phyloP scores from a whole-genome alignment of 495 filamentous ascomycete genomes.

The Aspergillus mulundensis region DNA sequence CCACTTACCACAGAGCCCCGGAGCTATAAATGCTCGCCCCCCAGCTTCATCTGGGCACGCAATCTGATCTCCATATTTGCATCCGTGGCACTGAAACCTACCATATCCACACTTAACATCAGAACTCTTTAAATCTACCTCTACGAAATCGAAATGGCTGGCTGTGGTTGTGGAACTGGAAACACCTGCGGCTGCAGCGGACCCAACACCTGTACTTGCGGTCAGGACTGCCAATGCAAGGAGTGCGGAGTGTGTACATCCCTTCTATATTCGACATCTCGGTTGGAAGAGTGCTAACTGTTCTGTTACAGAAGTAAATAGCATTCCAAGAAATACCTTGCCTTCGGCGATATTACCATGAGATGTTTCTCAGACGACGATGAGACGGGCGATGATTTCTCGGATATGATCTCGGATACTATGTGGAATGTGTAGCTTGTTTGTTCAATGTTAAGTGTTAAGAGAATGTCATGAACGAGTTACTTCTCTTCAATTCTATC shows the following conservation, averaged over 20 bases:
- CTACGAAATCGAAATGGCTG: slow-evolving; percentile 23
- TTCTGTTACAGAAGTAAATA: background rate
- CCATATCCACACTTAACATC: background rate
- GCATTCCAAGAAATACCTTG: background rate
- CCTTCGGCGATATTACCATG: background rate
- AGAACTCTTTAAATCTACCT: background rate
- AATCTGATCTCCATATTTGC: background rate
- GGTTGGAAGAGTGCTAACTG: slow-evolving; percentile 13
- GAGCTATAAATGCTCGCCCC: slow-evolving; percentile 2
- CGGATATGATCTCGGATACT: slow-evolving; percentile 5
- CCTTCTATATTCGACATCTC: background rate
- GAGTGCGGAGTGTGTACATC: slow-evolving; percentile 42
- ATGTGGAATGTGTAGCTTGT: slow-evolving; percentile 6
- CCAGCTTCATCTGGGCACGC: background rate
- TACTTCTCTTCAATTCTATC: too few relatives aligned
- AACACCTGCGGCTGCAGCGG: slow-evolving; percentile 35
- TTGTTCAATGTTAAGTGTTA: too few relatives aligned
- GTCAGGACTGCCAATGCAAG: slow-evolving; percentile 39
- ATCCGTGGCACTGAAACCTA: background rate
- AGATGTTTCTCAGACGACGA: background rate
- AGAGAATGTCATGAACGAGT: too few relatives aligned
- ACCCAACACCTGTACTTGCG: slow-evolving; percentile 36
- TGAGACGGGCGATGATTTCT: background rate
- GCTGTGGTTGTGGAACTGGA: slow-evolving; percentile 37
- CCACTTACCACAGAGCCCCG: background rate